A percentile compares a stretch with the other conserved stretches of the same genome.
These are phyloP conservation scores for Ambrosiella beaveri DNA, from an alignment of 2,329 filamentous ascomycete genomes.

Conservation along the genomic window DNA sequence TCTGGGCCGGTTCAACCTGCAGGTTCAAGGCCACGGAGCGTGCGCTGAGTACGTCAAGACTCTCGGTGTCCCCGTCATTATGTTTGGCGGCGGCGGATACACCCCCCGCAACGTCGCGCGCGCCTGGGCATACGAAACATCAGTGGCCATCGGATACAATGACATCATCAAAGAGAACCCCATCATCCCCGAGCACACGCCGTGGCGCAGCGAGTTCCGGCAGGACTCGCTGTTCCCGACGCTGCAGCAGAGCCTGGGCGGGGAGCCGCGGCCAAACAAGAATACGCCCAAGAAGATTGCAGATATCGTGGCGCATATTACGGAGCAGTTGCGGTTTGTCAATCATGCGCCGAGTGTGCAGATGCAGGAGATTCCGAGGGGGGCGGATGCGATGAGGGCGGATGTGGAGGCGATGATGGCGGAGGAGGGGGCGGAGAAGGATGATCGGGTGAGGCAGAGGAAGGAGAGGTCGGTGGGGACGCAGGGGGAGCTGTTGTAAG, in stretches of 20 bases:
- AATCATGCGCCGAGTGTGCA: constrained; percentile 75
- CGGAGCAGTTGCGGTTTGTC: constrained; percentile 75
- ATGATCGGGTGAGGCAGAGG: constrained; percentile 34
- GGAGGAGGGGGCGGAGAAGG: constrained; percentile 43
- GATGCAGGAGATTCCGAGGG: constrained; percentile 62
- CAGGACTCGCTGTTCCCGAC: constrained; percentile 78
- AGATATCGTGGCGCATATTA: constrained; percentile 59
- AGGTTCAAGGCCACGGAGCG: constrained; percentile 81
- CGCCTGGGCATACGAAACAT: constrained; percentile 93
- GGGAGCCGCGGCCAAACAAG: constrained; percentile 56
- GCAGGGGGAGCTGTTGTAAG: constrained; percentile 31
- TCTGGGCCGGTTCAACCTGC: constrained; percentile 88
- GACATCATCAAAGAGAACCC: constrained; percentile 43
- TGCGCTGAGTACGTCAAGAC: constrained; percentile 82
- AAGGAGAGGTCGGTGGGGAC: constrained; percentile 41
- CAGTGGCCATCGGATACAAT: constrained; percentile 63
- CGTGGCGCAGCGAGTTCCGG: constrained; percentile 77
- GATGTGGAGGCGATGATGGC: constrained; percentile 51
- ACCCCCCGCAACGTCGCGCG: constrained; percentile 92
- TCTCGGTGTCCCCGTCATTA: constrained; percentile 62
- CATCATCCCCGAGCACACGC: constrained; percentile 60
- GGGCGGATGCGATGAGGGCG: constrained; percentile 49
- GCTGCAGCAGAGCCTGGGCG: constrained; percentile 47
- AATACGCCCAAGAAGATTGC: constrained; percentile 62
- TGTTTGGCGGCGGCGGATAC: constrained; percentile 90